Base-by-base conservation (phyloP, 2,329 filamentous ascomycete species). In the Huntiella decipiens region DNA sequence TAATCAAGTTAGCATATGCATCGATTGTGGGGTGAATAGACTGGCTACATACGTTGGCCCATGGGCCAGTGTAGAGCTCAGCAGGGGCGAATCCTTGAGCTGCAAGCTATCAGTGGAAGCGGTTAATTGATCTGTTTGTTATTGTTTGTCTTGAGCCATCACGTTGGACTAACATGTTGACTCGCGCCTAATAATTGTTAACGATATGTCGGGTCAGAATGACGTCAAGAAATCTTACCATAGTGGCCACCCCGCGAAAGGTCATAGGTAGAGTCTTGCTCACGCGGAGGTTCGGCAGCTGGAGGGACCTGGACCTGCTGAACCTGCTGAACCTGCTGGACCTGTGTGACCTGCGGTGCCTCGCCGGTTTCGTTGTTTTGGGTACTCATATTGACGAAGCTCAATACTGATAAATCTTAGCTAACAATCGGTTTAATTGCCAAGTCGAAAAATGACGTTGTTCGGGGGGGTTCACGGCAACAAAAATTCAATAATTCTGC, bases 1-100 rank as follows among this genome's bases (percentile, higher is more conserved):
- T 42, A 15, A 15, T n/a, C 12, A 17, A 17, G 12, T 15, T 39
- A 34, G 31, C 16, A 17, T 17, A 34, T 32, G 38, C 17, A 8
- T 16, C 19, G 22, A 28, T 17, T 12, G 7, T 31, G 31, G 16
- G 13, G 35, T 28, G 8, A 28, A 28, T 28, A 28, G 22, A 28
- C 22, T 10, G 22, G 22, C 22, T 28, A 64, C 75, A 58, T 67
- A 91, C 88, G 66, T 98, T 98, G 55, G 85, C 82, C 87, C 88
- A 96, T 51, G 85, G 80, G 12, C 87, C 87, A 1, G 84, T 88
- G 63, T 95, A 96, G 48, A 94, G 74, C 61, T 95, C 87, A 39
- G 85, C 79, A n/a, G 87, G 86, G 40, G 85, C 84, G 61, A 84
- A 91, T 48, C 86, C 86, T 64, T 85, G 79, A 38, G 79, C 77